phyloP scores from a whole-genome alignment of 2,329 filamentous ascomycete species.

The Phaeophleospora eucalypticola region DNA sequence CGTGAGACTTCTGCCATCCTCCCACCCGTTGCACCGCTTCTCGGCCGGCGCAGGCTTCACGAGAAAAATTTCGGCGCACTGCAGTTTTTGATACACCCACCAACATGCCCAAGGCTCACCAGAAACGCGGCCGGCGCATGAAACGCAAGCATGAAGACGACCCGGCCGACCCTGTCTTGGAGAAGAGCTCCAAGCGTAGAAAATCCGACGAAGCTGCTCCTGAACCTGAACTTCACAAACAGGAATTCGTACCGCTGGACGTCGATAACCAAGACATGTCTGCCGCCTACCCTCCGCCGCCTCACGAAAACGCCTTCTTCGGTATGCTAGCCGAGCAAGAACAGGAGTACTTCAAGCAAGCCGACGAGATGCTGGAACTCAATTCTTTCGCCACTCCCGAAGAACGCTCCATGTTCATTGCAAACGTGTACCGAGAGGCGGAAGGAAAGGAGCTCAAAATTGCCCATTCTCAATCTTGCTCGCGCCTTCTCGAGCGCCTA shows the following conservation, averaged over 20 bases:
- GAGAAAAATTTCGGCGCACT: constrained; percentile 12
- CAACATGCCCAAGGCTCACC: constrained; percentile 57
- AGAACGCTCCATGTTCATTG: constrained; percentile 53
- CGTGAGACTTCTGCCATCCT: background rate
- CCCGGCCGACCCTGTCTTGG: constrained; percentile 35
- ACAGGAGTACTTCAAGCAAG: constrained; percentile 89
- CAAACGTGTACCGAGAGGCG: constrained; percentile 81
- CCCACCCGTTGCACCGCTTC: background rate
- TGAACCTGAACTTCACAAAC: constrained; percentile 30
- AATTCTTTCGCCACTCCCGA: constrained; percentile 80
- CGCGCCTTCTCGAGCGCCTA: constrained; percentile 83
- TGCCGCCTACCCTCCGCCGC: constrained; percentile 31
- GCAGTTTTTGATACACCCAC: background rate
- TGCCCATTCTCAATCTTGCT: constrained; percentile 92
- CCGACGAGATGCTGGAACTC: constrained; percentile 82
- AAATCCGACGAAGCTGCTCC: constrained; percentile 39
- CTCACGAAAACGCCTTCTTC: constrained; percentile 74
- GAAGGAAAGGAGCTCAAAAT: constrained; percentile 92
- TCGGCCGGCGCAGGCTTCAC: background rate
- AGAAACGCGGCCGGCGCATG: constrained; percentile 55
- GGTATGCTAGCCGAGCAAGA: constrained; percentile 89
- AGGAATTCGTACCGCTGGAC: constrained; percentile 20
- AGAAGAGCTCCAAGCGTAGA: constrained; percentile 36
- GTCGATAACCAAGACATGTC: constrained; percentile 25
- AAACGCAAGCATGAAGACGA: constrained; percentile 49